A percentile compares a stretch with the other conserved stretches of the same genome.
Evolutionary conservation across 805 yeast genomes (phyloP).

Genomic region (Metschnikowia gelsemii): DNA sequence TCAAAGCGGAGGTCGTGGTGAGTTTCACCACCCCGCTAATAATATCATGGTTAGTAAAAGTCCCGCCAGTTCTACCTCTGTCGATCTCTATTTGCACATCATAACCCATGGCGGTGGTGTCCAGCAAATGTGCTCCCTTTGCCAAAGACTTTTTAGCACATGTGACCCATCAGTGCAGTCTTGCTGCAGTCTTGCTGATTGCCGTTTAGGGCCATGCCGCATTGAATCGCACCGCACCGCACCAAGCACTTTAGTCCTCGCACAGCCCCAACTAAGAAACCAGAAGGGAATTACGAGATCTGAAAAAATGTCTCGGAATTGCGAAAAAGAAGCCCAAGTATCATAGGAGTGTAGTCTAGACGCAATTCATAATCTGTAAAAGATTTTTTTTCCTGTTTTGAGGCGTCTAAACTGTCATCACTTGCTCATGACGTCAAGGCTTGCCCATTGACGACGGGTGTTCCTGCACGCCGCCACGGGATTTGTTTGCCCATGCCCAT

Average conservation of each 20-base stretch:
- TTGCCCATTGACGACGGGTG: constrained; percentile 1
- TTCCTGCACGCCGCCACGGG: constrained; percentile 1
- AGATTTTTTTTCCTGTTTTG: not conserved
- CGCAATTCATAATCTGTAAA: too few relatives aligned
- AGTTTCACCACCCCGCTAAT: constrained; percentile 43
- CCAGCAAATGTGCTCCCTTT: not conserved
- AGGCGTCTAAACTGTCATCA: too few relatives aligned
- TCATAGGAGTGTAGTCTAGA: too few relatives aligned
- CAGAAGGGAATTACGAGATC: not conserved
- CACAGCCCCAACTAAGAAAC: constrained; percentile 7
- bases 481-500: constrained; percentile 1
- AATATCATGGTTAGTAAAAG: constrained; percentile 48
- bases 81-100: constrained; percentile 36
- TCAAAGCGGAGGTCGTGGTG: constrained; percentile 39
- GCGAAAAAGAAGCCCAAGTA: too few relatives aligned
- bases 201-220: constrained; percentile 4
- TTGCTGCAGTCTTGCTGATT: constrained; percentile 12
- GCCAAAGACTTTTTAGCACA: not conserved
- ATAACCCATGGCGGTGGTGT: constrained; percentile 13
- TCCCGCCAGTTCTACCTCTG: constrained; percentile 26
- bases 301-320: too few relatives aligned
- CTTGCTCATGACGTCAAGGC: constrained; percentile 4
- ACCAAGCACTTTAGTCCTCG: too few relatives aligned
- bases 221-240: constrained; percentile 3
- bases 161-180: constrained; percentile 4